Evolutionary conservation across 208 protist species (phyloP).

Genomic region (Crithidia sp.): DNA sequence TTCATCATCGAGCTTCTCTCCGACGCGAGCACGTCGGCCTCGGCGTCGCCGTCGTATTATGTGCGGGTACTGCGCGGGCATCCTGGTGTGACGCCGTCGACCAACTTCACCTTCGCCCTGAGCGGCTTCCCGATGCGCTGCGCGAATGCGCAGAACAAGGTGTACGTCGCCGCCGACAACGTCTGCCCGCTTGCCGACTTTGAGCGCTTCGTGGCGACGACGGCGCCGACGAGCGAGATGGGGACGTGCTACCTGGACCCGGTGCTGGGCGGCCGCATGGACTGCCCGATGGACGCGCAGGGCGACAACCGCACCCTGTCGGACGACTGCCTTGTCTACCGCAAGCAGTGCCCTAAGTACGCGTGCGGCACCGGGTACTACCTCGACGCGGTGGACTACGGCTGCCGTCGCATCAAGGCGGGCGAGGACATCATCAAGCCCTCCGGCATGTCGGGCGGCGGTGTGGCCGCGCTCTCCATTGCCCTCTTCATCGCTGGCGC

Average conservation of each 20-base stretch:
- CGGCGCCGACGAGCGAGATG: constrained; percentile 43
- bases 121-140: constrained; percentile 48
- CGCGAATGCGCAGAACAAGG: constrained; percentile 33
- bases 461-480: constrained; percentile 27
- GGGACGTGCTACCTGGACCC: constrained; percentile 72
- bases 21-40: background rate
- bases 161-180: constrained; percentile 49
- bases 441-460: constrained; percentile 23
- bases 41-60: constrained; percentile 20
- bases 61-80: constrained; percentile 62
- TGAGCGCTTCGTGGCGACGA: constrained; percentile 50
- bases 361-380: constrained; percentile 50
- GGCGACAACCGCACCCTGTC: constrained; percentile 20
- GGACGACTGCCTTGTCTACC: constrained; percentile 45
- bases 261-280: constrained; percentile 36
- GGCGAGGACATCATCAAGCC: background rate
- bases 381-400: constrained; percentile 37
- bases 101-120: constrained; percentile 43
- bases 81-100: constrained; percentile 47
- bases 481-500: constrained; percentile 28
- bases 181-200: constrained; percentile 67
- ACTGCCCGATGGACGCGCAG: constrained; percentile 33
- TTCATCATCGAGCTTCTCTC: constrained; percentile 66
- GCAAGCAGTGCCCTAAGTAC: constrained; percentile 43
- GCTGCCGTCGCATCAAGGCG: constrained; percentile 32